A percentile compares a stretch with the other conserved stretches of the same genome.
Evolutionary conservation across 2,329 filamentous ascomycete species (phyloP).

Genomic region (Truncatella angustata): DNA sequence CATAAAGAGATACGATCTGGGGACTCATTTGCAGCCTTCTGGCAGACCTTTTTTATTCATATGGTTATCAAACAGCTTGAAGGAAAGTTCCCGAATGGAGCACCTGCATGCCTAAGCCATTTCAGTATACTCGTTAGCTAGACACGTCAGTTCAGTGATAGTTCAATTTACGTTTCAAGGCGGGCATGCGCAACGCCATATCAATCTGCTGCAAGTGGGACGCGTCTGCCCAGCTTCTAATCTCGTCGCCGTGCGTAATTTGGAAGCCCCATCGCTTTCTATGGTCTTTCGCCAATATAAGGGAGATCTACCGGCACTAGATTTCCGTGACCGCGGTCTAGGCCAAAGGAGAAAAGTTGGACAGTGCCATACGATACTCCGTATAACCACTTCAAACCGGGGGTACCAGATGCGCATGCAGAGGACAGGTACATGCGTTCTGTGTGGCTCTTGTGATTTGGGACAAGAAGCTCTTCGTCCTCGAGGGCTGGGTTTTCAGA

Average conservation of each 20-base stretch:
- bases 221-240: conserved; percentile 2
- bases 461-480: background rate
- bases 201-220: background rate
- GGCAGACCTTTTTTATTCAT: too few relatives aligned
- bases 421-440: too few relatives aligned
- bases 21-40: too few relatives aligned
- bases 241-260: background rate
- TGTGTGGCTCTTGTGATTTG: too few relatives aligned
- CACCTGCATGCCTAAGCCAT: background rate
- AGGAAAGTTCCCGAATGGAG: background rate
- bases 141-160: conserved; percentile 4
- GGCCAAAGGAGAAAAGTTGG: background rate
- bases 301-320: background rate
- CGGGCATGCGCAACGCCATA: background rate
- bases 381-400: too few relatives aligned
- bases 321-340: background rate
- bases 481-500: background rate
- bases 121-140: conserved; percentile 3
- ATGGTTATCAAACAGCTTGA: too few relatives aligned
- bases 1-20: too few relatives aligned
- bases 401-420: too few relatives aligned
- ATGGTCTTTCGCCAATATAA: conserved; percentile 5
- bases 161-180: background rate
- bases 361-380: background rate
- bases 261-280: background rate